These are phyloP conservation scores for Porodaedalea pini DNA, from an alignment of 1,284 basidiomycete species.

Conservation along the genomic window DNA sequence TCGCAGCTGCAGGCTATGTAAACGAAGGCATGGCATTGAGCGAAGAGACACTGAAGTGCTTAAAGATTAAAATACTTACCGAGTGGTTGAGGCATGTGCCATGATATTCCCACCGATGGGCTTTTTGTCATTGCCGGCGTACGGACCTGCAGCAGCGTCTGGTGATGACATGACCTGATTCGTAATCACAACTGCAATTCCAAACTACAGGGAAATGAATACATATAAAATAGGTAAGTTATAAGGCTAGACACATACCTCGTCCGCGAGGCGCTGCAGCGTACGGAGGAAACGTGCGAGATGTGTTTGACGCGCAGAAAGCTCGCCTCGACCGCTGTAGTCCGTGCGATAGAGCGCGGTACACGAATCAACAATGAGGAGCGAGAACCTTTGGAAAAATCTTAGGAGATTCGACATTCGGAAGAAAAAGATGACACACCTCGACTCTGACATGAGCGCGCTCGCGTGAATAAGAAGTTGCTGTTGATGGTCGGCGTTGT, in stretches of 20 bases:
- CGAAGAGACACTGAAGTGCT: background rate
- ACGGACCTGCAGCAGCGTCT: slow-evolving; percentile 88
- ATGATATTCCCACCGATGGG: slow-evolving; percentile 97
- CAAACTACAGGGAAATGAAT: slow-evolving; percentile 60
- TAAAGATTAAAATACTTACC: slow-evolving; percentile 40
- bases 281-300: slow-evolving; percentile 96
- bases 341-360: slow-evolving; percentile 96
- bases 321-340: slow-evolving; percentile 92
- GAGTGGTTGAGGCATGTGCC: slow-evolving; percentile 93
- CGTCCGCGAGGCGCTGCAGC: slow-evolving; percentile 91
- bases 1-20: slow-evolving; percentile 76
- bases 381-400: slow-evolving; percentile 70
- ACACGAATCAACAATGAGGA: slow-evolving; percentile 95
- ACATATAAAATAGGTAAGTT: slow-evolving; percentile 1
- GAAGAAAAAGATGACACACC: slow-evolving; percentile 49
- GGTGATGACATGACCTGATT: slow-evolving; percentile 99
- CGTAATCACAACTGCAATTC: slow-evolving; percentile 94
- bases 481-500: slow-evolving; percentile 98
- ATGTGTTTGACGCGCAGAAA: slow-evolving; percentile 94
- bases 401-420: slow-evolving; percentile 18
- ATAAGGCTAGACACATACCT: slow-evolving; percentile 49
- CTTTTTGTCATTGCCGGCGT: slow-evolving; percentile 91
- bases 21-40: slow-evolving; percentile 1
- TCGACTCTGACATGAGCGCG: slow-evolving; percentile 95
- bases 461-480: slow-evolving; percentile 88